phyloP scores from a whole-genome alignment of 108 stramenopile genomes.

The Cyclotella kingstonii region DNA sequence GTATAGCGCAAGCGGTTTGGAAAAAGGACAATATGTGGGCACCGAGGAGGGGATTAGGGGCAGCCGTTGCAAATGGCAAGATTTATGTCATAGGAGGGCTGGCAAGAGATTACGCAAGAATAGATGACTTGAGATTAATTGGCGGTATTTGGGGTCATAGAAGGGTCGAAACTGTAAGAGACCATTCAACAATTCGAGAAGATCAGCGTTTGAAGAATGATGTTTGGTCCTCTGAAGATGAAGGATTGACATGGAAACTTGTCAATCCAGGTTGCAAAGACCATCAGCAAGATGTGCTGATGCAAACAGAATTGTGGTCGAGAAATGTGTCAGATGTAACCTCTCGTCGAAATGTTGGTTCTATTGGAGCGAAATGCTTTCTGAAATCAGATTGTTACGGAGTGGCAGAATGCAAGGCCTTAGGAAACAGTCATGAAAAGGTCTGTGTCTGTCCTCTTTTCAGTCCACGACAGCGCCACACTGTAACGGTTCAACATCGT shows the following conservation, averaged over 20 bases:
- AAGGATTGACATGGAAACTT: slow-evolving; percentile 62
- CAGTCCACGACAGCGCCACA: slow-evolving; percentile 64
- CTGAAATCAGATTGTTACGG: slow-evolving; percentile 52
- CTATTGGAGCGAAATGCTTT: slow-evolving; percentile 38
- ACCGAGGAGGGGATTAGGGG: slow-evolving; percentile 58
- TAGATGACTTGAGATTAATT: slow-evolving; percentile 45
- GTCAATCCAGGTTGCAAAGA: slow-evolving; percentile 66
- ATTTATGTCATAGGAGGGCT: slow-evolving; percentile 74
- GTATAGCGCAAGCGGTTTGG: slow-evolving; percentile 38
- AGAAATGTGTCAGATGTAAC: slow-evolving; percentile 22
- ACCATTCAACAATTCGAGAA: slow-evolving; percentile 51
- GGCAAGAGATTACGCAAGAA: slow-evolving; percentile 58
- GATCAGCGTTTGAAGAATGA: slow-evolving; percentile 65
- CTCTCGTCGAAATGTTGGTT: slow-evolving; percentile 23
- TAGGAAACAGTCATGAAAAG: slow-evolving; percentile 33
- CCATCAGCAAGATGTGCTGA: slow-evolving; percentile 49
- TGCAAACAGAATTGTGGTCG: slow-evolving; percentile 50
- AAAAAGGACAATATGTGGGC: slow-evolving; percentile 79
- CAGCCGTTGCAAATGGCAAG: slow-evolving; percentile 46
- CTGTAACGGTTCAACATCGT: slow-evolving; percentile 54
- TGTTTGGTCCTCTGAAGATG: slow-evolving; percentile 67
- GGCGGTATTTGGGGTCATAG: slow-evolving; percentile 54
- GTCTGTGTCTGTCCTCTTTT: slow-evolving; percentile 81
- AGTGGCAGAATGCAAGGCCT: slow-evolving; percentile 46
- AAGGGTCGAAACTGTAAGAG: slow-evolving; percentile 37